Percentiles rank a stretch among this genome's conserved stretches.
Evolutionary conservation across 805 yeast species (phyloP).

Genomic region (Saccharomycopsis amapae): DNA sequence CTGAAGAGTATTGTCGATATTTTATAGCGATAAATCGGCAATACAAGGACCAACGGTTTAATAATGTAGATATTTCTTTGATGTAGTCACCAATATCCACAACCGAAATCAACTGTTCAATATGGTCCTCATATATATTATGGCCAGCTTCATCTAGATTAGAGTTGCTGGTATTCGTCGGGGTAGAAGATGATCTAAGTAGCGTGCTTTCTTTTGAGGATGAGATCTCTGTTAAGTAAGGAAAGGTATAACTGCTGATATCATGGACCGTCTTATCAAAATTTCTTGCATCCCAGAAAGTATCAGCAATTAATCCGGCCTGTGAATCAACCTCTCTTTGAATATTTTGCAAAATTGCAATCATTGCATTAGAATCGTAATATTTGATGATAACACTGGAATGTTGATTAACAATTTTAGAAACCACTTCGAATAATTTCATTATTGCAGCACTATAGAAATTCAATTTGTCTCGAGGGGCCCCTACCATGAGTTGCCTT

Average conservation of each 20-base stretch:
- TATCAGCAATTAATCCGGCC: constrained; percentile 79
- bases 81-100: constrained; percentile 60
- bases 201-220: background rate
- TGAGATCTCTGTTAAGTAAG: constrained; percentile 27
- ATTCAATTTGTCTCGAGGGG: constrained; percentile 39
- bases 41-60: constrained; percentile 82
- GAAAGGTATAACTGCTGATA: constrained; percentile 47
- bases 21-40: constrained; percentile 62
- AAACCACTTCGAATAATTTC: constrained; percentile 74
- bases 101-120: constrained; percentile 38
- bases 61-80: constrained; percentile 64
- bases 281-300: constrained; percentile 68
- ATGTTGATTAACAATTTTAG: constrained; percentile 81
- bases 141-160: constrained; percentile 29
- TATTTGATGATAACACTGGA: constrained; percentile 66
- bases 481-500: constrained; percentile 49
- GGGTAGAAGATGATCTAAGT: constrained; percentile 21
- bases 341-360: constrained; percentile 60
- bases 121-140: constrained; percentile 28
- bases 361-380: constrained; percentile 60
- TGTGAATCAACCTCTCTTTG: constrained; percentile 92
- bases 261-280: constrained; percentile 50
- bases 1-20: constrained; percentile 43
- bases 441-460: constrained; percentile 52
- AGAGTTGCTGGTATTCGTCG: constrained; percentile 27